A percentile compares a stretch with the other conserved stretches of the same genome.
Conservation (phyloP, 768 basidiomycete species). For the Fibroporia radiculosa region DNA sequence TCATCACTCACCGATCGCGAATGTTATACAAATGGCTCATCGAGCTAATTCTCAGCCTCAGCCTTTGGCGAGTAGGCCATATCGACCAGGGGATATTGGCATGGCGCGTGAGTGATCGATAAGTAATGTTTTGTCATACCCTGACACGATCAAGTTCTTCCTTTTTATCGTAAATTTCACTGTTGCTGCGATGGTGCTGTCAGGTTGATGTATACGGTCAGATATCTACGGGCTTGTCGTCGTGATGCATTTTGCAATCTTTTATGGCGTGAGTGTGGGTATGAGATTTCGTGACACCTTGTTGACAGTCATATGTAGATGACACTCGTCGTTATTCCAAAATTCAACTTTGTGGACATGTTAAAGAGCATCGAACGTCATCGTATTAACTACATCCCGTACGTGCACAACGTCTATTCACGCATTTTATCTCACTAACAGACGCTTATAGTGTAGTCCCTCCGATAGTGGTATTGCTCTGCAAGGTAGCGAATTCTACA, state of each 20-base stretch:
- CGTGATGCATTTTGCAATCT: constrained; percentile 23
- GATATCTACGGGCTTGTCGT: constrained; percentile 37
- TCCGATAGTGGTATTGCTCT: constrained; percentile 28
- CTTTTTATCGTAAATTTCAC: constrained; percentile 21
- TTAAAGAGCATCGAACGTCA: constrained; percentile 28
- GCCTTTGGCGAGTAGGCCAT: constrained; percentile 40
- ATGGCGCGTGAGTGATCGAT: constrained; percentile 38
- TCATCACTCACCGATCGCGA: constrained; percentile 29
- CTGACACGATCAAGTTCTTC: constrained; percentile 15
- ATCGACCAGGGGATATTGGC: constrained; percentile 53
- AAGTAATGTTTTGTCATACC: not conserved
- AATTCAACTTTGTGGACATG: constrained; percentile 26
- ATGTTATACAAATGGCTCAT: constrained; percentile 30
- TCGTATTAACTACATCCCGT: constrained; percentile 27
- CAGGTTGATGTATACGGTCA: constrained; percentile 15
- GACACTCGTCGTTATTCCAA: constrained; percentile 26
- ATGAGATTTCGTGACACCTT: not conserved
- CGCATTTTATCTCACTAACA: not conserved
- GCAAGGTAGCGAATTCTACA: constrained; percentile 20
- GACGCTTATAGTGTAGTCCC: constrained; percentile 26
- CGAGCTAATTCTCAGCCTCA: constrained; percentile 24
- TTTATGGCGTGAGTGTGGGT: constrained; percentile 19
- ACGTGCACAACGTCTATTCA: not conserved
- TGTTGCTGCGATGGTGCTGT: not conserved
- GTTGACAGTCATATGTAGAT: constrained; percentile 10